Evolutionary conservation across 2,329 filamentous ascomycete species (phyloP).

Genomic region (Cryphonectria japonica): DNA sequence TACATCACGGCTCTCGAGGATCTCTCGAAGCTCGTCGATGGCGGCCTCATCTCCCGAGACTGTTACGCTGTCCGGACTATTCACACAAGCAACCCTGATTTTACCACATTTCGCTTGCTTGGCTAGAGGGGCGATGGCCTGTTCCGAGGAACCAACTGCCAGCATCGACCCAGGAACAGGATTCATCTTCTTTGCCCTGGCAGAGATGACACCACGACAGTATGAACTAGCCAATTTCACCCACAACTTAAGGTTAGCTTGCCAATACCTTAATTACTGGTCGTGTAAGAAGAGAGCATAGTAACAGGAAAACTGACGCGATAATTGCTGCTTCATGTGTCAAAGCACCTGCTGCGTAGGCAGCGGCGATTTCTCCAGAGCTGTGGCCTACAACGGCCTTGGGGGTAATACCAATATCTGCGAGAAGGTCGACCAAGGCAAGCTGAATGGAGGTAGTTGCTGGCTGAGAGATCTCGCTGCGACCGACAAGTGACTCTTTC

Average conservation of each 20-base stretch:
- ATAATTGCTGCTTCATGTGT: slow-evolving; percentile 9
- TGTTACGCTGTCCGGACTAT: slow-evolving; percentile 36
- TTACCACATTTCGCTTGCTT: slow-evolving; percentile 26
- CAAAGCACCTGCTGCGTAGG: slow-evolving; percentile 8
- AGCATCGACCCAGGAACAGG: slow-evolving; percentile 29
- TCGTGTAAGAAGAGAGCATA: background rate
- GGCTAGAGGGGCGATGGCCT: slow-evolving; percentile 21
- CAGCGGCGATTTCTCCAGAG: slow-evolving; percentile 30
- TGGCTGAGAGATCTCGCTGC: slow-evolving; percentile 22
- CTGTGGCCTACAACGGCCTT: slow-evolving; percentile 36
- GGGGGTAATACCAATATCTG: slow-evolving; percentile 32
- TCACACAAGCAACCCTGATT: slow-evolving; percentile 31
- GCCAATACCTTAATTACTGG: too few relatives aligned
- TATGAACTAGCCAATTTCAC: slow-evolving; percentile 28
- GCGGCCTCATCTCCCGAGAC: slow-evolving; percentile 38
- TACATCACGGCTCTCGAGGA: slow-evolving; percentile 27
- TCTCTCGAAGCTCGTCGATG: slow-evolving; percentile 31
- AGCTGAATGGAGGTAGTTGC: slow-evolving; percentile 47
- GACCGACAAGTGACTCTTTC: slow-evolving; percentile 23
- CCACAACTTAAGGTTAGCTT: slow-evolving; percentile 33
- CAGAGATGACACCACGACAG: slow-evolving; percentile 28
- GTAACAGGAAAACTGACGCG: background rate
- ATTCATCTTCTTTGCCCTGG: background rate
- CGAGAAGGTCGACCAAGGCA: slow-evolving; percentile 41
- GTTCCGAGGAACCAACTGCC: slow-evolving; percentile 25